A percentile compares a stretch with the other conserved stretches of the same genome.
These are phyloP conservation scores for Limnomonas spitsbergensis DNA, from an alignment of 139 green algal species.

Conservation along the genomic window DNA sequence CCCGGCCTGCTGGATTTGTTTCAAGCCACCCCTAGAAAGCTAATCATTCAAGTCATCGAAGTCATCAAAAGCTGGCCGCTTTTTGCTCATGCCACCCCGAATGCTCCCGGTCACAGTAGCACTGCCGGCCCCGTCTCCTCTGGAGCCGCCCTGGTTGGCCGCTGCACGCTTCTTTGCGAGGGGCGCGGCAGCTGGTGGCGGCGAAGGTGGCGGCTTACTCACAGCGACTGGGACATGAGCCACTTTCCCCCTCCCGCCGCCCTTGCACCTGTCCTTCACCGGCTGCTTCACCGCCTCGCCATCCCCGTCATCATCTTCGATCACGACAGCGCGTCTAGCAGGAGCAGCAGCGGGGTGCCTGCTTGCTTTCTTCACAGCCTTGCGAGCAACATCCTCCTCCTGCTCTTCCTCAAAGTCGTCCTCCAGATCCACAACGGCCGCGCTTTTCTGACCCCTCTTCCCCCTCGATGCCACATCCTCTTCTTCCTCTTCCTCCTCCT, in stretches of 20 bases:
- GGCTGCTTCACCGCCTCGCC: neutral
- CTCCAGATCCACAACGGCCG: neutral
- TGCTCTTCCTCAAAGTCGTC: neutral
- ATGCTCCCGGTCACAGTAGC: no score
- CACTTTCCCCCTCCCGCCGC: neutral
- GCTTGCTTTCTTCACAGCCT: neutral
- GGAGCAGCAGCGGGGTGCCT: neutral
- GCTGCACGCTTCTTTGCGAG: no score
- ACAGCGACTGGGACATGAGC: neutral
- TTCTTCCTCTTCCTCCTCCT: neutral
- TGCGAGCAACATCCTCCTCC: neutral
- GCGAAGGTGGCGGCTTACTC: neutral
- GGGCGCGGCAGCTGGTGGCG: neutral
- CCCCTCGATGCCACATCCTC: neutral
- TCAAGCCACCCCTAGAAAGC: no score
- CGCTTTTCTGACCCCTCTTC: neutral
- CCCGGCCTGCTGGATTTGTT: no score
- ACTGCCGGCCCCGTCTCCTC: no score
- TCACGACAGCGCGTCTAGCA: no score
- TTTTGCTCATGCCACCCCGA: no score
- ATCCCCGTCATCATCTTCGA: neutral
- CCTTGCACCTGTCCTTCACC: neutral
- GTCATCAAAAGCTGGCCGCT: no score
- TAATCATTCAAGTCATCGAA: no score
- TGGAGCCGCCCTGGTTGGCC: no score